Evolutionary conservation across 2,329 filamentous ascomycete genomes (phyloP).

Genomic region (Ceratocystis colombiana): DNA sequence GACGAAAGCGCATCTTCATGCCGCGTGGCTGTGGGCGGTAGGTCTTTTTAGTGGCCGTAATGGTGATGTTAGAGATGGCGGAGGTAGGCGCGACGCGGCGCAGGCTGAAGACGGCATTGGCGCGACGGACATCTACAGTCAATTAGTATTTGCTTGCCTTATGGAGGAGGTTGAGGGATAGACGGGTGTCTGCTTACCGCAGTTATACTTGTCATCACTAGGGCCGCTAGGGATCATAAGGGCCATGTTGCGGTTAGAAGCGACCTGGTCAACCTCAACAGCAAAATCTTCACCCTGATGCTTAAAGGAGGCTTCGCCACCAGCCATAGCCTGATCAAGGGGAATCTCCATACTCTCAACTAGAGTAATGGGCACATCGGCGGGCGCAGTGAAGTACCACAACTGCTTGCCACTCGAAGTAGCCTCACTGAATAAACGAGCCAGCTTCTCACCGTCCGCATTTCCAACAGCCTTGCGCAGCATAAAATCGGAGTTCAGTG

Average conservation of each 20-base stretch:
- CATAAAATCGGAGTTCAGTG: slow-evolving; percentile 44
- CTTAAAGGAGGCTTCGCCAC: slow-evolving; percentile 46
- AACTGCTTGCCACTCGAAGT: slow-evolving; percentile 60
- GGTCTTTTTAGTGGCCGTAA: slow-evolving; percentile 31
- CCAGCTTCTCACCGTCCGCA: slow-evolving; percentile 38
- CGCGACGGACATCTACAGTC: slow-evolving; percentile 18
- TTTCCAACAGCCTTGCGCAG: slow-evolving; percentile 40
- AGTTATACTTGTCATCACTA: slow-evolving; percentile 24
- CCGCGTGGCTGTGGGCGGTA: slow-evolving; percentile 57
- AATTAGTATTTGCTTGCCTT: background rate
- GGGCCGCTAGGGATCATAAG: slow-evolving; percentile 24
- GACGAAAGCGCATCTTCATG: slow-evolving; percentile 56
- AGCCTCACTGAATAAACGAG: slow-evolving; percentile 47
- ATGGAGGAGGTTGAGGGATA: no score
- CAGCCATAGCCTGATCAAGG: slow-evolving; percentile 40
- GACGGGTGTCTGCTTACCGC: slow-evolving; percentile 15
- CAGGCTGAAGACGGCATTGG: slow-evolving; percentile 22
- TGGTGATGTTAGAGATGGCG: slow-evolving; percentile 12
- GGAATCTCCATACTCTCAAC: slow-evolving; percentile 55
- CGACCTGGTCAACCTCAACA: slow-evolving; percentile 44
- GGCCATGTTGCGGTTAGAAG: slow-evolving; percentile 35
- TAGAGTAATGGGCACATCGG: slow-evolving; percentile 56
- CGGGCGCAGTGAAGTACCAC: slow-evolving; percentile 70
- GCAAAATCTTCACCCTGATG: slow-evolving; percentile 56
- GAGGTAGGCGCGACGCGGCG: slow-evolving; percentile 20